Evolutionary conservation across 768 basidiomycete genomes (phyloP).

Genomic region (Boletus rubropictus): DNA sequence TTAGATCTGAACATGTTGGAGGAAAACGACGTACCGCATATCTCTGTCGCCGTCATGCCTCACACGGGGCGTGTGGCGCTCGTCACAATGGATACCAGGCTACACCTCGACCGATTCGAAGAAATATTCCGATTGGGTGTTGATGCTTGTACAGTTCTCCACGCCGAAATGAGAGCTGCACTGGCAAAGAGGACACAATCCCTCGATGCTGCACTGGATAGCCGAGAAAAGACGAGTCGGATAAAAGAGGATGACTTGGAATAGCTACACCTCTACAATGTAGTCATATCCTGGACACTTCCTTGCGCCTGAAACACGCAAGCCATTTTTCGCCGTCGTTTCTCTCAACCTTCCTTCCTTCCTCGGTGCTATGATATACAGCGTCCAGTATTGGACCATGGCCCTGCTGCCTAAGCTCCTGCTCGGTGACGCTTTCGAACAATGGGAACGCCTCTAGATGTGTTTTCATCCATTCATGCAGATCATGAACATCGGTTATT

Average conservation of each 20-base stretch:
- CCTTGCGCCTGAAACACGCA: constrained; percentile 76
- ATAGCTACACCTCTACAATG: constrained; percentile 26
- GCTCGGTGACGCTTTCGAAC: constrained; percentile 75
- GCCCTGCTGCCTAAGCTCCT: constrained; percentile 67
- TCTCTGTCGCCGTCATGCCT: constrained; percentile 88
- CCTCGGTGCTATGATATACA: constrained; percentile 83
- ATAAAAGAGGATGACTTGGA: constrained; percentile 35
- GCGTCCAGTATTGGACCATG: constrained; percentile 76
- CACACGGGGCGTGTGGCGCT: constrained; percentile 80
- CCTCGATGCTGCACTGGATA: constrained; percentile 59
- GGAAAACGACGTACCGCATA: constrained; percentile 83
- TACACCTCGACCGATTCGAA: constrained; percentile 89
- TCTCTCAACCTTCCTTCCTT: constrained; percentile 93
- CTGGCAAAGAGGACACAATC: constrained; percentile 56
- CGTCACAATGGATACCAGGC: constrained; percentile 88
- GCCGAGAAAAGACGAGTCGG: constrained; percentile 33
- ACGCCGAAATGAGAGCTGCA: constrained; percentile 76
- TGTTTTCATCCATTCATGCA: constrained; percentile 91
- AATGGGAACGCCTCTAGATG: constrained; percentile 87
- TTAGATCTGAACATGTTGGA: constrained; percentile 86
- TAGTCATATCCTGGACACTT: constrained; percentile 11
- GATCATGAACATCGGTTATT: constrained; percentile 92
- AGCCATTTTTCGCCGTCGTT: constrained; percentile 90
- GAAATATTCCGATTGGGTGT: constrained; percentile 78
- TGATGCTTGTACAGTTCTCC: constrained; percentile 71